Percentiles rank a stretch among this genome's conserved stretches.
Evolutionary conservation across 164 flowering plant genomes (phyloP).

Genomic region (Cinnamomum micranthum): DNA sequence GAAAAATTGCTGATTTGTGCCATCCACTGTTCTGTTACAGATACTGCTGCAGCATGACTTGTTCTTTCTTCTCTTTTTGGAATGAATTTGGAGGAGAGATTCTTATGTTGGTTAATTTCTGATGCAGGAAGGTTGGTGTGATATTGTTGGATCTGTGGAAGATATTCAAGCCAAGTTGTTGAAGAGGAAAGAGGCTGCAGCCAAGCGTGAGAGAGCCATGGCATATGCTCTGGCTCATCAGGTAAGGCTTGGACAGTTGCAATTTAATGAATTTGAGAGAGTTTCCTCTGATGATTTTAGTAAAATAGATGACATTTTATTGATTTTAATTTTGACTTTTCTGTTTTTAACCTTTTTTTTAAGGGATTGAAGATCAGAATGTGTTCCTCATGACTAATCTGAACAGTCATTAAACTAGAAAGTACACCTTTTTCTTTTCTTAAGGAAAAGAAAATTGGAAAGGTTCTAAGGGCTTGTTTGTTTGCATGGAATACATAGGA

Average conservation of each 20-base stretch:
- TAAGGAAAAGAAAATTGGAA: too few species aligned
- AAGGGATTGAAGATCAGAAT: neutral
- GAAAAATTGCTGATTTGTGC: neutral
- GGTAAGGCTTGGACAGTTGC: conserved; percentile 33
- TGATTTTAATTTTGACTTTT: neutral
- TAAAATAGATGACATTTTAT: neutral
- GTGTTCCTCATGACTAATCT: too few species aligned
- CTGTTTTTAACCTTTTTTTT: neutral
- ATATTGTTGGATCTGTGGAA: conserved; percentile 87
- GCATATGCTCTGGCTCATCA: conserved; percentile 98
- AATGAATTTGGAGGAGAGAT: neutral
- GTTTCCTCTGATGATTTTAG: neutral
- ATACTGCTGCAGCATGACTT: neutral
- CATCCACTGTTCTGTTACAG: neutral
- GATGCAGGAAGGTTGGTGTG: conserved; percentile 97
- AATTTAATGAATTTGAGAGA: neutral
- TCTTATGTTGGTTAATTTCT: conserved; percentile 7
- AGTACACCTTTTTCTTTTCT: too few species aligned
- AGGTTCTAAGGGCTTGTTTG: too few species aligned
- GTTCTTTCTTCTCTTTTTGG: neutral
- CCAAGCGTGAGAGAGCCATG: conserved; percentile 99
- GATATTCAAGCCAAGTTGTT: conserved; percentile 81
- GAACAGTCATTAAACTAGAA: too few species aligned
- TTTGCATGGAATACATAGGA: too few species aligned
- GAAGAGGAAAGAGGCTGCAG: conserved; percentile 98